Evolutionary conservation across 768 basidiomycete genomes (phyloP), one percentile per base, ranked within the genome.

Genomic region (Mycena filopes): DNA sequence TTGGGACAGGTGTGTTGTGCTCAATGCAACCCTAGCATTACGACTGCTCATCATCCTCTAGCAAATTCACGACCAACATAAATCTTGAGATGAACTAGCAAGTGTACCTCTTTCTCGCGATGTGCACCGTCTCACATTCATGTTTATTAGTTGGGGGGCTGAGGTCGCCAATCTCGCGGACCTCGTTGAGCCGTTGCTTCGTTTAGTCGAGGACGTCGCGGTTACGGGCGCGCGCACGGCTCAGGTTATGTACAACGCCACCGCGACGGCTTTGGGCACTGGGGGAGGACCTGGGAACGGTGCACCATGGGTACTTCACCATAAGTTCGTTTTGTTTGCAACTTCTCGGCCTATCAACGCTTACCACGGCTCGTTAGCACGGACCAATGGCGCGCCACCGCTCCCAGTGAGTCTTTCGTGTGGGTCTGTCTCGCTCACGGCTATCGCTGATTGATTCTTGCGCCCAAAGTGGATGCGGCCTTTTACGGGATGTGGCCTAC

Each of bases 401-500:
- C 51, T 4, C 61, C 61, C 28, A 55, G 61, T 63, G 4, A 36
- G 54, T 48, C 21, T 45, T 9, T n/a, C 23, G 11, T 18, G 4
- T 9, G 29, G n/a, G 15, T 41, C 26, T 16, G 2, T 26, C 23
- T 20, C 25, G 11, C 2, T 23, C 4, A 23, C 12, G 11, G n/a
- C n/a, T n/a, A n/a, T n/a, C 23, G 55, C 51, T 49, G 54, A 65
- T 20, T 29, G 46, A 28, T 56, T 42, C 23, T 21, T 18, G 40
- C 8, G 43, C 56, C n/a, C n/a, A n/a, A n/a, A 63, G 65, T 71
- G 25, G 70, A 71, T 31, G 67, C 63, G 31, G 70, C 70, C 13
- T 69, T 65, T 40, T 71, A 69, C 31, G 70, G 70, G 2, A 43
- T 66, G 26, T 71, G 70, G 70, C 70, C 70, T 2, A 57, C 59